Percentiles rank a stretch among this genome's conserved stretches.
These are phyloP conservation scores for Gaeumannomyces sp. DNA, from an alignment of 2,329 filamentous ascomycete genomes.

Conservation along the genomic window DNA sequence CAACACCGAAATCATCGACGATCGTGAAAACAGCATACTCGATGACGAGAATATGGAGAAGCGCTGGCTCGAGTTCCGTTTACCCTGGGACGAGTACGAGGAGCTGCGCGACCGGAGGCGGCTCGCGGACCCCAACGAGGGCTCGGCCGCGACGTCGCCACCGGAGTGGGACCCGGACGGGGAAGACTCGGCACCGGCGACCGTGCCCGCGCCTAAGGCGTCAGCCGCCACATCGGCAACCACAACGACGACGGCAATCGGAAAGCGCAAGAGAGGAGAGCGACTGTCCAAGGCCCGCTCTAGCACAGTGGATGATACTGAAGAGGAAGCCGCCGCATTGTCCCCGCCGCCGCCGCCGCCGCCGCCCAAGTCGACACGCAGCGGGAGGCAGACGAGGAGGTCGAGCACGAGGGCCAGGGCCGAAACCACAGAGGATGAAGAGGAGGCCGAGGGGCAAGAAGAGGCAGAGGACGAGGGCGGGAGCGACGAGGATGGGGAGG, in stretches of 20 bases:
- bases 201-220: slow-evolving; percentile 14
- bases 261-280: slow-evolving; percentile 15
- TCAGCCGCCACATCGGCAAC: slow-evolving; percentile 13
- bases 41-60: slow-evolving; percentile 13
- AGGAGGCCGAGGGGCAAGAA: slow-evolving; percentile 2
- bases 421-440: slow-evolving; percentile 1
- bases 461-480: slow-evolving; percentile 8
- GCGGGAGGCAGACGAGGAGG: slow-evolving; percentile 11
- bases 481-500: slow-evolving; percentile 9
- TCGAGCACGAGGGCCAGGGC: slow-evolving; percentile 10
- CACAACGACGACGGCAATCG: slow-evolving; percentile 10
- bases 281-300: slow-evolving; percentile 11
- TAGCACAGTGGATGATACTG: slow-evolving; percentile 12
- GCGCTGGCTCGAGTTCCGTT: slow-evolving; percentile 18
- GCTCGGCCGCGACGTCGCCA: slow-evolving; percentile 15
- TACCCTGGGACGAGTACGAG: slow-evolving; percentile 17
- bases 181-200: slow-evolving; percentile 1
- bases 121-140: slow-evolving; percentile 10
- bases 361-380: slow-evolving; percentile 5
- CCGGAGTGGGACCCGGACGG: slow-evolving; percentile 17
- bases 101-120: slow-evolving; percentile 17
- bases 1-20: slow-evolving; percentile 73
- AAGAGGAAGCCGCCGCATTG: slow-evolving; percentile 10
- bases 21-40: slow-evolving; percentile 37
- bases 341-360: slow-evolving; percentile 7